Conservation (phyloP, 2,329 filamentous ascomycete genomes). For the Cryphonectria radicalis region DNA sequence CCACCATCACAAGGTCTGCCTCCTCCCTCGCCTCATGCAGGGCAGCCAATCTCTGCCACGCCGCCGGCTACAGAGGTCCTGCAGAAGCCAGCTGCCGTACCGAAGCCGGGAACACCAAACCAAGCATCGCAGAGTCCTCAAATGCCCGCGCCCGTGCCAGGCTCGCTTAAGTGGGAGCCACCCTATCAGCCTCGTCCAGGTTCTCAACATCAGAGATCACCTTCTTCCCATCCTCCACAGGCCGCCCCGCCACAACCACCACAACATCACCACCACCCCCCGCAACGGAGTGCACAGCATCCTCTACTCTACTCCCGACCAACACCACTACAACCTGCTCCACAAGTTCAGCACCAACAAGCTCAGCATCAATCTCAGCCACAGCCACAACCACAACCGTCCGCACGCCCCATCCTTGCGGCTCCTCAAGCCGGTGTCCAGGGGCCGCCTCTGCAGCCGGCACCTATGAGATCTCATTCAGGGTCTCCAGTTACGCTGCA, state of each 20-base stretch:
- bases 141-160: slow-evolving; percentile 39
- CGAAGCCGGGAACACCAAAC: slow-evolving; percentile 37
- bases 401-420: slow-evolving; percentile 37
- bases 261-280: slow-evolving; percentile 13
- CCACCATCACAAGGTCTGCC: slow-evolving; percentile 45
- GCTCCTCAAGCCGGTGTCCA: slow-evolving; percentile 43
- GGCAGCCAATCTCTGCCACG: slow-evolving; percentile 34
- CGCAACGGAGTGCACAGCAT: slow-evolving; percentile 23
- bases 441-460: slow-evolving; percentile 34
- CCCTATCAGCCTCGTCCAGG: slow-evolving; percentile 41
- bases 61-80: slow-evolving; percentile 37
- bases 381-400: slow-evolving; percentile 15
- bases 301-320: slow-evolving; percentile 29
- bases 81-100: slow-evolving; percentile 40
- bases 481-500: slow-evolving; percentile 35
- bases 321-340: slow-evolving; percentile 23
- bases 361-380: slow-evolving; percentile 8
- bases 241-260: slow-evolving; percentile 21
- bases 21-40: slow-evolving; percentile 37
- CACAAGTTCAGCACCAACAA: slow-evolving; percentile 22
- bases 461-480: slow-evolving; percentile 35
- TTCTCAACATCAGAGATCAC: slow-evolving; percentile 30
- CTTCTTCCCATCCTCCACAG: slow-evolving; percentile 12
- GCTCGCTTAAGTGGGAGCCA: slow-evolving; percentile 47
- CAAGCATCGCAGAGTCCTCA: slow-evolving; percentile 33